These are phyloP conservation scores for Letharia lupina DNA, from an alignment of 495 filamentous ascomycete genomes.

Conservation along the genomic window DNA sequence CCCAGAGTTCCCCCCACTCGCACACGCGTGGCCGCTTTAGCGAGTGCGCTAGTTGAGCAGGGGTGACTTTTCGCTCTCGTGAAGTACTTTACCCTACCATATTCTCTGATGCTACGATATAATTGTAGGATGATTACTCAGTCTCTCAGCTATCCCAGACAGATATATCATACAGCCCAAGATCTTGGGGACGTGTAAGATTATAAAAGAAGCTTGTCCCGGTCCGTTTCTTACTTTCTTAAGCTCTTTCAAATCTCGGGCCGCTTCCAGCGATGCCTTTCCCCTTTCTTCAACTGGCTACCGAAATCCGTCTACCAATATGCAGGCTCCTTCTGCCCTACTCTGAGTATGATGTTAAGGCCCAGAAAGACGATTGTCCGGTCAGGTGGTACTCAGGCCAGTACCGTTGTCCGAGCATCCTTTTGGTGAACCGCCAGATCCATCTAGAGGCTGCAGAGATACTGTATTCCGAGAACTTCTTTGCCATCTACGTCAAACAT, in stretches of 20 bases:
- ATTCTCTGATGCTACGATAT: too few relatives aligned
- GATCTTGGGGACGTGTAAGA: neutral
- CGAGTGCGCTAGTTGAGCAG: too few relatives aligned
- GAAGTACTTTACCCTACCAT: too few relatives aligned
- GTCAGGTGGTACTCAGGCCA: conserved; percentile 13
- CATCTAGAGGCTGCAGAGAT: conserved; percentile 15
- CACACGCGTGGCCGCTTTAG: too few relatives aligned
- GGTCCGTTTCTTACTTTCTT: neutral
- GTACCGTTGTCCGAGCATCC: conserved; percentile 7
- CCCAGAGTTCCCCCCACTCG: too few relatives aligned
- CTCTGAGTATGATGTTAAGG: conserved; percentile 10
- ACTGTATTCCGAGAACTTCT: conserved; percentile 12
- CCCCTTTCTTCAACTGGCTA: conserved; percentile 11
- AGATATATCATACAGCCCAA: neutral
- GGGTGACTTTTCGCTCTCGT: too few relatives aligned
- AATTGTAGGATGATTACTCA: too few relatives aligned
- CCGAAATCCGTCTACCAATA: conserved; percentile 18
- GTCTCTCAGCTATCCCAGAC: too few relatives aligned
- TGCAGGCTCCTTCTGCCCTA: conserved; percentile 17
- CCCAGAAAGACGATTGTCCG: conserved; percentile 3
- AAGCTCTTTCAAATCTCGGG: neutral
- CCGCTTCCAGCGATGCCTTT: neutral
- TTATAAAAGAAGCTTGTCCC: neutral
- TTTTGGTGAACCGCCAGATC: conserved; percentile 15
- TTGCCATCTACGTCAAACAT: conserved; percentile 18